These are phyloP conservation scores for Fusarium algeriense DNA, from an alignment of 2,329 filamentous ascomycete genomes.

Conservation along the genomic window DNA sequence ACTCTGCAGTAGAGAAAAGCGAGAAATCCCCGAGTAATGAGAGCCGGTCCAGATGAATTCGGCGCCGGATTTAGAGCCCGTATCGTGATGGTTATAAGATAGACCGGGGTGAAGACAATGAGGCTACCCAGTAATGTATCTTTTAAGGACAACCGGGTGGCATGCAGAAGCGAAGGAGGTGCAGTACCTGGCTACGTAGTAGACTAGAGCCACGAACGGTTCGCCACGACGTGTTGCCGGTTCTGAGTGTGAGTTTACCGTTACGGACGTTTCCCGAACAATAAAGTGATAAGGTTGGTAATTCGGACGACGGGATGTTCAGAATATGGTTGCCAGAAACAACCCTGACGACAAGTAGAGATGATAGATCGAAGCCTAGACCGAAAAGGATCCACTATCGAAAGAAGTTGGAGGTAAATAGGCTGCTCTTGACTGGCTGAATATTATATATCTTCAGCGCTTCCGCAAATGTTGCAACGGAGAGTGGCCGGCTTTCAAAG, in stretches of 20 bases:
- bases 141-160: constrained; percentile 29
- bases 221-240: constrained; percentile 28
- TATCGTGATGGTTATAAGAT: constrained; percentile 26
- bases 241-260: constrained; percentile 23
- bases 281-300: constrained; percentile 20
- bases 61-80: constrained; percentile 25
- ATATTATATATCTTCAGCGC: constrained; percentile 17
- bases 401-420: constrained; percentile 33
- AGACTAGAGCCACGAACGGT: constrained; percentile 19
- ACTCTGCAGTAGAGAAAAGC: constrained; percentile 29
- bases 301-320: constrained; percentile 49
- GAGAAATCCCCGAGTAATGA: constrained; percentile 42
- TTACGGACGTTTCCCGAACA: constrained; percentile 44
- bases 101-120: constrained; percentile 17
- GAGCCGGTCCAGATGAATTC: constrained; percentile 19
- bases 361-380: constrained; percentile 39
- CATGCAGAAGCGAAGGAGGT: constrained; percentile 28
- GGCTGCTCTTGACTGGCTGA: constrained; percentile 40
- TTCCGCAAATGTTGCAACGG: constrained; percentile 18
- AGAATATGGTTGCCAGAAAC: constrained; percentile 32
- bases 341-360: constrained; percentile 37
- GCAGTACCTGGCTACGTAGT: constrained; percentile 17
- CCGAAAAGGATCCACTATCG: constrained; percentile 41
- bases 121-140: constrained; percentile 36
- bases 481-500: constrained; percentile 28